These are phyloP conservation scores for Cladosporium oxysporum DNA, from an alignment of 2,329 filamentous ascomycete species.

Conservation along the genomic window DNA sequence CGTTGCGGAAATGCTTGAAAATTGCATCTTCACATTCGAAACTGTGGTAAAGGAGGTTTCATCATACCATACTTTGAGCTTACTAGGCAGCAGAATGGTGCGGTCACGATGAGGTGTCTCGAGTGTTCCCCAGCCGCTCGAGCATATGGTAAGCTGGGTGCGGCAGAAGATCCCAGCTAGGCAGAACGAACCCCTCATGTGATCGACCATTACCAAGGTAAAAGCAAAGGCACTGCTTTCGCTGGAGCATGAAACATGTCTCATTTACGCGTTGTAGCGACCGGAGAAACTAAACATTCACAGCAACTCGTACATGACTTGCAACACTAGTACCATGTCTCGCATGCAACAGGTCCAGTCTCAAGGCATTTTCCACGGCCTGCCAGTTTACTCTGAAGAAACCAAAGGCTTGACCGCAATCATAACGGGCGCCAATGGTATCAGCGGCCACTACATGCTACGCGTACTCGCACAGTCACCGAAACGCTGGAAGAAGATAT, in stretches of 20 bases:
- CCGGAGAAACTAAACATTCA: not conserved
- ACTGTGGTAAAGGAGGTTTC: not conserved
- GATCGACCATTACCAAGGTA: conserved; percentile 9
- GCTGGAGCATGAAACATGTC: not conserved
- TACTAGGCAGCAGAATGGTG: not conserved
- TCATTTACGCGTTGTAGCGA: not conserved
- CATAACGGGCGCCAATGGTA: conserved; percentile 57
- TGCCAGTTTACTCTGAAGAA: conserved; percentile 48
- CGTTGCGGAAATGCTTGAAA: not conserved
- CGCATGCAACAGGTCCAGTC: conserved; percentile 29
- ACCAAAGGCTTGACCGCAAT: conserved; percentile 52
- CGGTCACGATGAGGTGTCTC: not conserved
- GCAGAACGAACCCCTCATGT: not conserved
- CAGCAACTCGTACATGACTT: not conserved
- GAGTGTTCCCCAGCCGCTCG: not conserved
- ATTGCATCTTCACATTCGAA: not conserved
- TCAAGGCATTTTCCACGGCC: conserved; percentile 53
- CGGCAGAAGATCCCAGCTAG: not conserved
- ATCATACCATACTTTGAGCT: not conserved
- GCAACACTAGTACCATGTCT: conserved; percentile 5
- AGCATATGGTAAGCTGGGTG: not conserved
- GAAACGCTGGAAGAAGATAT: conserved; percentile 55
- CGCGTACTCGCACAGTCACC: conserved; percentile 50
- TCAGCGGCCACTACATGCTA: conserved; percentile 55
- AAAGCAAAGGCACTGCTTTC: not conserved